These are phyloP conservation scores for Cokeromyces recurvatus DNA, from an alignment of 371 early-diverging fungal species.

Conservation along the genomic window DNA sequence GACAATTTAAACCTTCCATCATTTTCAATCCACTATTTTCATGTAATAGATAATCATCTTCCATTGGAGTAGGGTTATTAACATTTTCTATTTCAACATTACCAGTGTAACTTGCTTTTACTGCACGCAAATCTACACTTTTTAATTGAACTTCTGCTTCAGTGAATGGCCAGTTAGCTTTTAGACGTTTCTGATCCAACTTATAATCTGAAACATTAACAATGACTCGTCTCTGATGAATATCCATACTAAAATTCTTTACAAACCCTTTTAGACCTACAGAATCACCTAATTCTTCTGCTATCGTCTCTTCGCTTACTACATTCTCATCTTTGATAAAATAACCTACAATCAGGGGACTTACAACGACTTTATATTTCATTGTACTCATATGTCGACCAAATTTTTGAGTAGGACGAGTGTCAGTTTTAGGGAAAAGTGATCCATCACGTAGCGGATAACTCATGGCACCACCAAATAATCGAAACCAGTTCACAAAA, in stretches of 20 bases:
- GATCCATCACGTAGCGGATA: slow-evolving; percentile 26
- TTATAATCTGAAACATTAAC: slow-evolving; percentile 24
- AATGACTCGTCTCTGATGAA: slow-evolving; percentile 43
- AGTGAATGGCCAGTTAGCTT: slow-evolving; percentile 42
- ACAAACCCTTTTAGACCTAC: slow-evolving; percentile 46
- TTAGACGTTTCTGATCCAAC: slow-evolving; percentile 34
- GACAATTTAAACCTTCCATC: slow-evolving; percentile 33
- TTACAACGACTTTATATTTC: slow-evolving; percentile 37
- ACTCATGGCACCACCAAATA: slow-evolving; percentile 40
- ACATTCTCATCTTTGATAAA: slow-evolving; percentile 29
- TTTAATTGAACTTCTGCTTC: slow-evolving; percentile 47
- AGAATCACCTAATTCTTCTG: slow-evolving; percentile 30
- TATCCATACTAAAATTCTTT: slow-evolving; percentile 37
- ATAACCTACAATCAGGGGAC: slow-evolving; percentile 23
- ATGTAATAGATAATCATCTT: slow-evolving; percentile 6
- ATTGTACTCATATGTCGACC: slow-evolving; percentile 39
- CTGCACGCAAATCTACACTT: slow-evolving; percentile 42
- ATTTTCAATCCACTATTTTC: slow-evolving; percentile 17
- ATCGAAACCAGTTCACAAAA: slow-evolving; percentile 27
- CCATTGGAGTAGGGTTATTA: not conserved
- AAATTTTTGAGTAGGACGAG: slow-evolving; percentile 24
- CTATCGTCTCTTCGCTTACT: slow-evolving; percentile 2
- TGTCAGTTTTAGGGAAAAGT: slow-evolving; percentile 25
- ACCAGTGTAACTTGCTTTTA: slow-evolving; percentile 16
- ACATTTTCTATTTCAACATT: slow-evolving; percentile 6